Base-by-base conservation (phyloP, 2,329 filamentous ascomycete species). In the Aureobasidium pullulans region DNA sequence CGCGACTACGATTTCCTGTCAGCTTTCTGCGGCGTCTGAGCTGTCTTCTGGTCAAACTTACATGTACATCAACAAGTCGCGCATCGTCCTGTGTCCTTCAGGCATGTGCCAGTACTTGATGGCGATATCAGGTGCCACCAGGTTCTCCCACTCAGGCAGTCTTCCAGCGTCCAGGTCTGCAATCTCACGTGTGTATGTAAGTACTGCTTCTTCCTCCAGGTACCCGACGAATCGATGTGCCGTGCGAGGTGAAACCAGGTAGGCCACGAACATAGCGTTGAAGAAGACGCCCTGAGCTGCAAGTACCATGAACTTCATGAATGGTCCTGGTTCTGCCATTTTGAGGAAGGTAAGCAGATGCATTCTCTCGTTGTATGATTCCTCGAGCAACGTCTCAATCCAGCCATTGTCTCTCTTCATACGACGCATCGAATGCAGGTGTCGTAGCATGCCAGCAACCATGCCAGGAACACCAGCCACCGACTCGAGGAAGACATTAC, bases 151-250 rank as follows among this genome's bases (percentile, higher is more conserved):
- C 66, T 84, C 84, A 0, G 92, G 91, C 13, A 96, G 77, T 61
- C 84, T 82, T n/a, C 93, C 93, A 2, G 82, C 80, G 61, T 97
- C 92, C 28, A 99, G 82, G 69, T 97, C 94, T 65, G 85, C 79
- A 67, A 97, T 88, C 62, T 90, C 89, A 52, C 91, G 85, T 0
- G 90, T 94, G 77, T 99, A 99, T 0, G 94, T 99, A 69, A 96
- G 83, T 1, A 97, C 93, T 8, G 94, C 94, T 74, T 99, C 94
- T 72, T 99, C 94, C 74, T 99, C 94, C 11, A 99, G 84, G 67
- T 97, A 97, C 1, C 92, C 94, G 57, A 97, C 92, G 73, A 99
- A 97, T 46, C 94, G 87, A 73, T 99, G 94, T 69, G 89, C 93
- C 63, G 90, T 93, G 62, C 86, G 85, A 6, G 94, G 93, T 1